phyloP scores from a whole-genome alignment of 176 grass and related monocot genomes.

The Oropetium thomaeum region DNA sequence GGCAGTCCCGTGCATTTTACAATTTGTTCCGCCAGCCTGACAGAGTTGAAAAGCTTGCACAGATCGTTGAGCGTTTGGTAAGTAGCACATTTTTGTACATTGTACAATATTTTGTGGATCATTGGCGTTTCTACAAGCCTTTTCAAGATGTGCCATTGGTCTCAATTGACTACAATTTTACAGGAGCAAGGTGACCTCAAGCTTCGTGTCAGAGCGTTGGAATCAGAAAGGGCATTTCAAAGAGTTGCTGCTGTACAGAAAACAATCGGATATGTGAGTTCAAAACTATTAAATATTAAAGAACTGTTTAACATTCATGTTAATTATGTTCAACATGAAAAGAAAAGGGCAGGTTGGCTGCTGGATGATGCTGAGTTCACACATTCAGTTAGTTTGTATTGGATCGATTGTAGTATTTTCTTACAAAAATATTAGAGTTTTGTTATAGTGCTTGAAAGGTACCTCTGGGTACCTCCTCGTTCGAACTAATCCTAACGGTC shows the following conservation, averaged over 20 bases:
- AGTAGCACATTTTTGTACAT: not conserved
- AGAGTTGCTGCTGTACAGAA: conserved; percentile 88
- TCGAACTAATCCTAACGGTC: no score
- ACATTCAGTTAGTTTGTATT: not conserved
- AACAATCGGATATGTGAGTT: conserved; percentile 95
- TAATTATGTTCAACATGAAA: conserved; percentile 16
- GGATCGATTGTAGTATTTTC: not conserved
- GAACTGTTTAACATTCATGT: conserved; percentile 6
- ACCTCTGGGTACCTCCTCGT: no score
- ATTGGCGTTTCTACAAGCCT: conserved; percentile 3
- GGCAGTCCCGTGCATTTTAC: conserved; percentile 92
- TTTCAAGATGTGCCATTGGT: not conserved
- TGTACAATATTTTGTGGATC: conserved; percentile 16
- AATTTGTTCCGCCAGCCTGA: conserved; percentile 95
- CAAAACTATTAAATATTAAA: not conserved
- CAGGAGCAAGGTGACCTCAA: conserved; percentile 99
- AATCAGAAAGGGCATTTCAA: conserved; percentile 97
- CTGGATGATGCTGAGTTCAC: conserved; percentile 10
- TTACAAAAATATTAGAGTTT: no score
- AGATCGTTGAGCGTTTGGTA: conserved; percentile 90
- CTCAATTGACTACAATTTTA: conserved; percentile 4
- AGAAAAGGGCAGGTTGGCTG: conserved; percentile 1
- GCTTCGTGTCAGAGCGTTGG: conserved; percentile 88
- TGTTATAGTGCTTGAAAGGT: no score
- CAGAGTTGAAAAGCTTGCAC: conserved; percentile 93